Conservation (phyloP, 148 eudicot genomes). For the Drosera capensis region DNA sequence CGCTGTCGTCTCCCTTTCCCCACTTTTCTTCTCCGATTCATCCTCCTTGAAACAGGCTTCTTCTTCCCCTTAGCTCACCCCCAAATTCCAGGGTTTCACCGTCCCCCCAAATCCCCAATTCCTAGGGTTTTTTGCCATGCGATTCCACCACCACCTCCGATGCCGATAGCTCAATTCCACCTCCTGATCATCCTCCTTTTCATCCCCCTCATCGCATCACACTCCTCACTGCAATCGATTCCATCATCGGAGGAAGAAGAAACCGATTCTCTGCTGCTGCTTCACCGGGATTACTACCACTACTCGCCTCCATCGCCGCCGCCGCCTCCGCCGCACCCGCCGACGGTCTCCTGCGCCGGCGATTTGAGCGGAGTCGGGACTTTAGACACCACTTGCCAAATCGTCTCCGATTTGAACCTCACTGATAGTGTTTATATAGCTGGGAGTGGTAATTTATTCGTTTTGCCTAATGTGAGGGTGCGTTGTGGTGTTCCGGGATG, state of each 20-base stretch:
- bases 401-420: slow-evolving; percentile 61
- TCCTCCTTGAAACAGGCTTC: no score
- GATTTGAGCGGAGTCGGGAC: slow-evolving; percentile 79
- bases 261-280: no score
- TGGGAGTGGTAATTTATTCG: slow-evolving; percentile 73
- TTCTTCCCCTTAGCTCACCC: no score
- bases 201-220: background rate
- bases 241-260: slow-evolving; percentile 3
- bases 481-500: slow-evolving; percentile 49
- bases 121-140: background rate
- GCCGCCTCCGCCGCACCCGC: slow-evolving; percentile 85
- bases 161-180: slow-evolving; percentile 9
- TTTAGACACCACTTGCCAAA: slow-evolving; percentile 68
- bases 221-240: background rate
- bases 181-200: slow-evolving; percentile 10
- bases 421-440: slow-evolving; percentile 50
- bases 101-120: no score
- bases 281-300: no score
- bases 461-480: slow-evolving; percentile 52
- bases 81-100: no score
- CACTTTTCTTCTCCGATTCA: no score
- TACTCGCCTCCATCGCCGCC: slow-evolving; percentile 92
- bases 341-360: slow-evolving; percentile 67
- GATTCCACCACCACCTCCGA: background rate
- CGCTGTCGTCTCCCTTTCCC: no score